Evolutionary conservation across 208 protist genomes (phyloP), one percentile per base, ranked within the genome.

Genomic region (Leptomonas seymouri): DNA sequence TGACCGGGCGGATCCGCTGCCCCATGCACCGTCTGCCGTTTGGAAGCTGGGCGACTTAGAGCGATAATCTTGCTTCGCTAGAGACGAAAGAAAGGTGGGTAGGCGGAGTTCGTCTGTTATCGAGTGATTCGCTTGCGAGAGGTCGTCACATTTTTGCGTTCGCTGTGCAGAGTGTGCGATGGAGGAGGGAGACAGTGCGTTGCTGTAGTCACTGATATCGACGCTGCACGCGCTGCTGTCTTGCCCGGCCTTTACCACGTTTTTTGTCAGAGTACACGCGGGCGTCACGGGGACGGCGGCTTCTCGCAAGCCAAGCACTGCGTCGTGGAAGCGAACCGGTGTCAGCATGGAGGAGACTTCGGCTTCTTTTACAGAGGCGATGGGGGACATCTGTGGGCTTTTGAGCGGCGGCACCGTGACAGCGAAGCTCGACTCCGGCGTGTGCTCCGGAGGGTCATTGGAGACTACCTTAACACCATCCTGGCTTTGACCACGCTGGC

Each of bases 311-410:
- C 45, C 55, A 48, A 5, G 3, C 3, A 1, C 23, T 39, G 18
- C 31, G 18, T 28, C 23, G 31, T 27, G 3, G 18, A 41, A 14
- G 11, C 31, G 28, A 15, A 44, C 54, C 2, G 28, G 55, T 23
- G 55, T 31, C 2, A 14, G 4, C 5, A 57, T 18, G 12, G 58
- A 65, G 11, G 31, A 15, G 20, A 45, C 20, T 15, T 59, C 56
- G 7, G 58, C 50, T 21, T 42, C 48, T 3, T 42, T 46, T 3
- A 11, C 18, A 0, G 30, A 18, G 20, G 34, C 14, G 58, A 74
- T 74, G 59, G 68, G 34, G 20, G 68, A 74, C 16, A 74, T 55
- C 25, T 54, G 68, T 34, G 50, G 45, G 18, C 55, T 64, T 8
- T 21, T 27, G 9, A 58, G 39, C 5, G 41, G 51, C 15, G 50